phyloP scores from a whole-genome alignment of 306 rosid species.

The Citrullus colocynthis region DNA sequence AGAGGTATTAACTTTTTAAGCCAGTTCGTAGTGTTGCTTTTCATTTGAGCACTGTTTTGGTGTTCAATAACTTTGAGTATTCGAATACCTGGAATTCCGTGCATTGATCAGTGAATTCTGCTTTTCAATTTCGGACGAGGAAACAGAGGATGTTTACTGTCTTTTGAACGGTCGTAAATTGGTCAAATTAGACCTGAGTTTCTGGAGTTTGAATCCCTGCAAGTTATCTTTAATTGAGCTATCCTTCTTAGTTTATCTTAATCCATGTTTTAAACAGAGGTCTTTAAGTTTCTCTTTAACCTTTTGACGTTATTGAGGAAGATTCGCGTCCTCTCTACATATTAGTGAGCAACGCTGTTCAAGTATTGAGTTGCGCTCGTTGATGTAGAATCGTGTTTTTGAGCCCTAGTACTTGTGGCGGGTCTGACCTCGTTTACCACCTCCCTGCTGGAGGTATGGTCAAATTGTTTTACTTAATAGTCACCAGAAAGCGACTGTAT shows the following conservation, averaged over 20 bases:
- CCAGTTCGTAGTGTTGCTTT: not conserved
- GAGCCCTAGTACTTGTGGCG: not conserved
- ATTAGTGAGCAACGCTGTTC: not conserved
- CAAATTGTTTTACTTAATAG: not conserved
- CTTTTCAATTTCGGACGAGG: not conserved
- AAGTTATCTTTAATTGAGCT: not conserved
- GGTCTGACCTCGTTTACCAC: not conserved
- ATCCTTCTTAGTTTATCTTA: not conserved
- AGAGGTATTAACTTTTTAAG: not conserved
- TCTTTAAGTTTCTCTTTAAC: not conserved
- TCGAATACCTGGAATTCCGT: not conserved
- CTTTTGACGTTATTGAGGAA: not conserved
- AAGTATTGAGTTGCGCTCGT: not conserved
- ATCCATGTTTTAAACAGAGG: not conserved
- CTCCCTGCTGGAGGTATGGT: not conserved
- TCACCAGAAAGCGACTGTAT: not conserved
- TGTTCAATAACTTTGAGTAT: not conserved
- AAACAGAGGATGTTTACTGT: not conserved
- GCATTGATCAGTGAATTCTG: not conserved
- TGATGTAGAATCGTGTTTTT: not conserved
- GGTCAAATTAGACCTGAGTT: not conserved
- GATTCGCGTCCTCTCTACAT: not conserved
- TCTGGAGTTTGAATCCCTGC: not conserved
- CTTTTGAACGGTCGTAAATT: not conserved
- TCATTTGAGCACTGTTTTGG: not conserved